Evolutionary conservation across 495 filamentous ascomycete species (phyloP).

Genomic region (Articulospora tetracladia): DNA sequence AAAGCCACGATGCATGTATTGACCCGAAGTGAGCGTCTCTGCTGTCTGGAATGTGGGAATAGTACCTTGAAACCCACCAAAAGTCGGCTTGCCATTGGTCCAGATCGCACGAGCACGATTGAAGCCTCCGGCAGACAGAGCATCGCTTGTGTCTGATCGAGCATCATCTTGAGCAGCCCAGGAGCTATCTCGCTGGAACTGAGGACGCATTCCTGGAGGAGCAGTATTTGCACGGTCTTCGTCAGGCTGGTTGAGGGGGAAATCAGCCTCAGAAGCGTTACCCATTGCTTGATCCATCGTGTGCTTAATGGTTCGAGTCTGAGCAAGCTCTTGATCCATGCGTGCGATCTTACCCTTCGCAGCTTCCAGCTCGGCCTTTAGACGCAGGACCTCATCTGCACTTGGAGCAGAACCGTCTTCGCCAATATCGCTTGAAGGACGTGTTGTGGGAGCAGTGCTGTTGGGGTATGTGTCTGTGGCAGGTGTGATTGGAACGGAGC

Average conservation of each 20-base stretch:
- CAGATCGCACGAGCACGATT: conserved; percentile 62
- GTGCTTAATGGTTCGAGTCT: conserved; percentile 71
- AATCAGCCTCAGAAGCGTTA: conserved; percentile 53
- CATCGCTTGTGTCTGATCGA: conserved; percentile 61
- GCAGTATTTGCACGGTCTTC: conserved; percentile 43
- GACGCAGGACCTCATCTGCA: conserved; percentile 42
- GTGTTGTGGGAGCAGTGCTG: conserved; percentile 38
- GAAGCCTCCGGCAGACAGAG: conserved; percentile 54
- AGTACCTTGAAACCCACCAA: conserved; percentile 25
- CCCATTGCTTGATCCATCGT: conserved; percentile 71
- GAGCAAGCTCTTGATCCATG: conserved; percentile 79
- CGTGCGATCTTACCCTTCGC: conserved; percentile 76
- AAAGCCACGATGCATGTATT: conserved; percentile 33
- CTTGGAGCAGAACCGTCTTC: conserved; percentile 25
- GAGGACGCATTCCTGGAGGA: conserved; percentile 47
- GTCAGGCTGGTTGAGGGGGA: conserved; percentile 22
- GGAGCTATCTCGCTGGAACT: conserved; percentile 49
- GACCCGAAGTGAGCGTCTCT: conserved; percentile 22
- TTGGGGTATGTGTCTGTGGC: conserved; percentile 41
- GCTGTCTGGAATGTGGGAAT: conserved; percentile 32
- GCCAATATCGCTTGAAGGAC: conserved; percentile 39
- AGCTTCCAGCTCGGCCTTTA: conserved; percentile 71
- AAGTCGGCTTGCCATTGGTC: conserved; percentile 37
- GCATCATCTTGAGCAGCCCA: conserved; percentile 67
- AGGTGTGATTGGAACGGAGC: conserved; percentile 53